phyloP scores from a whole-genome alignment of 176 grass and related monocot genomes.

The Aegilops bicornis region DNA sequence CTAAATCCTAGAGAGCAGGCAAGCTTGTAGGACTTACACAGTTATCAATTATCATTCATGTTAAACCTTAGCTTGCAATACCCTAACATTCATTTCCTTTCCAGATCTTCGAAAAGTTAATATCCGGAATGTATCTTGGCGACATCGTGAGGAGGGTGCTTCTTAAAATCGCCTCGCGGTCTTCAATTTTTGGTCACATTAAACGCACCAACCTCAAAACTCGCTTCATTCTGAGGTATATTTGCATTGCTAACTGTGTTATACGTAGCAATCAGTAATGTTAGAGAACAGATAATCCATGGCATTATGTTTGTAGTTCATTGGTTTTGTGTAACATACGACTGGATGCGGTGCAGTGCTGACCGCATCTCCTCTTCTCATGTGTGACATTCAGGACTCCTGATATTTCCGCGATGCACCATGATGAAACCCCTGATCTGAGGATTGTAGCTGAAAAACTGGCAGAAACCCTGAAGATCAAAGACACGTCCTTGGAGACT shows the following conservation, averaged over 20 bases:
- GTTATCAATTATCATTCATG: neutral
- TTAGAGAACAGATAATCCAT: neutral
- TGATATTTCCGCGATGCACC: slow-evolving; percentile 53
- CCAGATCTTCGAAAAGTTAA: slow-evolving; percentile 83
- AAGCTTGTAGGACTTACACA: neutral
- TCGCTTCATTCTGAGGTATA: slow-evolving; percentile 63
- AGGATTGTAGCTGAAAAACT: slow-evolving; percentile 47
- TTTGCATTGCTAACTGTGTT: neutral
- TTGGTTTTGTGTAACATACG: neutral
- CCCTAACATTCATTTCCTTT: neutral
- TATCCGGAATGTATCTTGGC: slow-evolving; percentile 85
- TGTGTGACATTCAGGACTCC: slow-evolving; percentile 42
- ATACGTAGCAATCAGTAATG: neutral
- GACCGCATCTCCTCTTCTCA: neutral
- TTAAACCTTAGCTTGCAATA: neutral
- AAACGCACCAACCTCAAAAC: slow-evolving; percentile 44
- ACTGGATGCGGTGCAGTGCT: neutral
- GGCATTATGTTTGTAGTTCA: neutral
- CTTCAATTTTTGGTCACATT: slow-evolving; percentile 51
- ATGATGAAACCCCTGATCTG: slow-evolving; percentile 59
- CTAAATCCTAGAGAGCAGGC: slow-evolving; percentile 76
- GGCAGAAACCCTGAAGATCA: slow-evolving; percentile 40
- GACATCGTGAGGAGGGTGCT: slow-evolving; percentile 81
- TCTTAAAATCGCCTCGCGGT: slow-evolving; percentile 59
- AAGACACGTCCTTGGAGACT: slow-evolving; percentile 50